Evolutionary conservation across 805 yeast genomes (phyloP).

Genomic region (Barnettozyma sp.): DNA sequence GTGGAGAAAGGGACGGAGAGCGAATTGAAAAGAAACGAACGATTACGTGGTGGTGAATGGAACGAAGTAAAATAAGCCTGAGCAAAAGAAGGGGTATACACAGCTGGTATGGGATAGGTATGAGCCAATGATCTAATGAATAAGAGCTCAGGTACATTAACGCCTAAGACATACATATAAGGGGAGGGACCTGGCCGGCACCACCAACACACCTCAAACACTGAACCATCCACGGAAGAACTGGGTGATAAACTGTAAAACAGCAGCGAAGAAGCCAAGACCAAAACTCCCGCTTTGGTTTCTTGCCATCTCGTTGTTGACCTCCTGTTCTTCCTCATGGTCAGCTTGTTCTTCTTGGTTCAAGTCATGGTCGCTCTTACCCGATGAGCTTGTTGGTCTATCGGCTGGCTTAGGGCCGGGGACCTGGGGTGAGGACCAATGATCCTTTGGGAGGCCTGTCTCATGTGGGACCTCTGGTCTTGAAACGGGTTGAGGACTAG

Average conservation of each 20-base stretch:
- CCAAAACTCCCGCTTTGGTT: constrained; percentile 6
- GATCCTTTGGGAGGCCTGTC: background rate
- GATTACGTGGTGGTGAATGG: too few species aligned
- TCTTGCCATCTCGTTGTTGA: background rate
- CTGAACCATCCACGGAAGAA: constrained; percentile 23
- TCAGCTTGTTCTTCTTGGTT: constrained; percentile 3
- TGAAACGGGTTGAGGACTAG: constrained; percentile 3
- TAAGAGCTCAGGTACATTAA: too few species aligned
- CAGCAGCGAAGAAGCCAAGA: constrained; percentile 17
- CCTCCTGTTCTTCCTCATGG: constrained; percentile 2
- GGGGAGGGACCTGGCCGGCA: too few species aligned
- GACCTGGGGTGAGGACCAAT: too few species aligned
- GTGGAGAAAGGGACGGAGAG: too few species aligned
- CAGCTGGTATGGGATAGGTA: too few species aligned
- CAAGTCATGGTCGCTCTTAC: background rate
- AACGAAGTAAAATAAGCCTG: too few species aligned
- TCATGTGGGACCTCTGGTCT: constrained; percentile 3
- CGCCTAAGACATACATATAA: too few species aligned
- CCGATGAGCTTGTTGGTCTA: background rate
- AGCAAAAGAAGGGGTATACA: too few species aligned
- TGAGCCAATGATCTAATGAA: too few species aligned
- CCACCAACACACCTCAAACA: background rate
- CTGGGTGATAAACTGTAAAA: constrained; percentile 19
- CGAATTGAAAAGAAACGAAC: too few species aligned
- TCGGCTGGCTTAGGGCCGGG: constrained; percentile 2